These are phyloP conservation scores for Akanthomyces muscarius DNA, from an alignment of 2,329 filamentous ascomycete species.

Conservation along the genomic window DNA sequence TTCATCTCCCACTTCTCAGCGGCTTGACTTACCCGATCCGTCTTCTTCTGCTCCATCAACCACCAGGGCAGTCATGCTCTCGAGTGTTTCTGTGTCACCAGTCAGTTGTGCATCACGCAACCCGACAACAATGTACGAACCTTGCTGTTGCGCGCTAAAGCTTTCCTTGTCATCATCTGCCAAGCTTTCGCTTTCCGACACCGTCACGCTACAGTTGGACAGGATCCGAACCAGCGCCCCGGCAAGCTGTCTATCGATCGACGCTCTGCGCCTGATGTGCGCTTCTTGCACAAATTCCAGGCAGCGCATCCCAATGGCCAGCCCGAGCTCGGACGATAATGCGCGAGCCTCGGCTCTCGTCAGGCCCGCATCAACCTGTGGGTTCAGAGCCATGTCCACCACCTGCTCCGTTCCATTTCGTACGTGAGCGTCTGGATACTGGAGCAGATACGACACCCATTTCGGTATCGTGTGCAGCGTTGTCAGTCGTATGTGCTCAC, in stretches of 20 bases:
- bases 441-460: conserved; percentile 52
- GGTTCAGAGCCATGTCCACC: conserved; percentile 42
- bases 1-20: neutral
- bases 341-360: conserved; percentile 5
- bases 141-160: conserved; percentile 26
- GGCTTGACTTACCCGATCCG: conserved; percentile 49
- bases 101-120: neutral
- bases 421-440: conserved; percentile 42
- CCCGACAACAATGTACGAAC: conserved; percentile 23
- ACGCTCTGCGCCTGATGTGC: conserved; percentile 39
- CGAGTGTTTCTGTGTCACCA: conserved; percentile 36
- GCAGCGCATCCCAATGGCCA: conserved; percentile 42
- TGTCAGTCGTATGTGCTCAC: conserved; percentile 21
- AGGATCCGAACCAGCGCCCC: conserved; percentile 40
- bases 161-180: conserved; percentile 29
- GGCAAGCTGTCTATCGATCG: conserved; percentile 42
- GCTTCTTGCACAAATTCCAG: conserved; percentile 44
- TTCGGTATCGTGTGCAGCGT: conserved; percentile 30
- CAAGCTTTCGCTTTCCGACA: conserved; percentile 30
- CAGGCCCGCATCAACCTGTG: conserved; percentile 27
- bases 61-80: conserved; percentile 49
- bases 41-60: conserved; percentile 57
- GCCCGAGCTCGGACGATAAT: conserved; percentile 25
- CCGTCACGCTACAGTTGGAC: conserved; percentile 39
- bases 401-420: conserved; percentile 41